Base-by-base conservation (phyloP, 805 yeast species). In the Barnettozyma populi region DNA sequence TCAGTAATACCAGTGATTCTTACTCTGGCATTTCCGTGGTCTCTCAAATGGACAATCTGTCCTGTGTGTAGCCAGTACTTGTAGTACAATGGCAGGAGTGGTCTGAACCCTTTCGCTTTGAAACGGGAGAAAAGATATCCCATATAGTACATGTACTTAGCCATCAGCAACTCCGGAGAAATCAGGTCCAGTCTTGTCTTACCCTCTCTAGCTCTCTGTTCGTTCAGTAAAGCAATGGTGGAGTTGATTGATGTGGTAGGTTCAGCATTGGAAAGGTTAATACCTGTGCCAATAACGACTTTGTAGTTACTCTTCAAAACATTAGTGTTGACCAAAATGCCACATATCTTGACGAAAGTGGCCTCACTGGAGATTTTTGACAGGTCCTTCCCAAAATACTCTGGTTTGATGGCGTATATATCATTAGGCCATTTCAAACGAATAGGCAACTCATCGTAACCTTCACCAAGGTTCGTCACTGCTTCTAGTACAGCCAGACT, bases 391-490 rank as follows among this genome's bases (percentile, higher is more conserved):
- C 68, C 72, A 38, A 75, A 74, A 53, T 69, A 76, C 46, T 80
- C 81, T 1, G 95, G 95, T 47, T 78, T 80, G 56, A 80, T 62
- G 4, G 84, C 80, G 61, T 88, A 94, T 13, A 94, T 69, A 64
- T 94, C 99, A 63, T 94, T 94, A 2, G 99, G 99, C 99, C 99
- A 94, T 63, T 94, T 94, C 50, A 94, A 75, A 44, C 80, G 75
- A 14, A 92, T 72, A 0, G 96, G 97, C 55, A 94, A 66, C 41
- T 80, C 84, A 19, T 80, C 82, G 61, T 83, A 88, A 0, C 86
- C 89, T 7, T 66, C 71, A 3, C 65, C 65, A 57, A 89, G 80
- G 2, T 79, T 70, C 32, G 78, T 64, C 16, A 92, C 74, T 24
- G 95, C 87, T 61, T 86, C 88, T 9, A 90, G 83, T 44, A 85